These are phyloP conservation scores for Ophiostoma triangulosporum DNA, from an alignment of 2,329 filamentous ascomycete genomes.

Conservation along the genomic window DNA sequence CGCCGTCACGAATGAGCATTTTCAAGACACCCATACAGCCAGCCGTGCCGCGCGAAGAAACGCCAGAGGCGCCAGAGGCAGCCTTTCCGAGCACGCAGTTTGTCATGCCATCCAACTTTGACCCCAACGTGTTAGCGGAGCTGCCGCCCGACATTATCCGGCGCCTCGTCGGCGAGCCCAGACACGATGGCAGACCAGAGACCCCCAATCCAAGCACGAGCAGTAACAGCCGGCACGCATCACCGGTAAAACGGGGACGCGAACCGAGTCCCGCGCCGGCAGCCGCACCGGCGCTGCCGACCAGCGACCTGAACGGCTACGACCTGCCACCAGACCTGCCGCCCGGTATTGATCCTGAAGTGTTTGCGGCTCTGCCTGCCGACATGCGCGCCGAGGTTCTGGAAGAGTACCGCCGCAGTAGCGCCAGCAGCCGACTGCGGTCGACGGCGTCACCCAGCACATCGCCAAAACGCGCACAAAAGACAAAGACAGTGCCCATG, in stretches of 20 bases:
- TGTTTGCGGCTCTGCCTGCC: slow-evolving; percentile 68
- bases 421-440: neutral
- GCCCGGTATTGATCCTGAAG: slow-evolving; percentile 73
- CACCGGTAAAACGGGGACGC: slow-evolving; percentile 18
- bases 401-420: slow-evolving; percentile 46
- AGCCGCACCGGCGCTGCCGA: neutral
- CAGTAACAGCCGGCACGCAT: slow-evolving; percentile 14
- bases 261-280: slow-evolving; percentile 18
- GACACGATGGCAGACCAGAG: slow-evolving; percentile 27
- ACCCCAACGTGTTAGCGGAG: slow-evolving; percentile 69
- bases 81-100: slow-evolving; percentile 68
- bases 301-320: neutral
- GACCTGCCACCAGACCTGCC: slow-evolving; percentile 30
- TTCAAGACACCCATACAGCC: neutral
- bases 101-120: slow-evolving; percentile 70
- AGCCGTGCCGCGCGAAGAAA: neutral
- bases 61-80: neutral
- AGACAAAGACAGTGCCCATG: neutral
- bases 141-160: slow-evolving; percentile 72
- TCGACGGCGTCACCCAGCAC: slow-evolving; percentile 32
- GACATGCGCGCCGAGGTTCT: slow-evolving; percentile 78
- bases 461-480: slow-evolving; percentile 26
- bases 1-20: neutral
- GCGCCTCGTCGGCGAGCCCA: slow-evolving; percentile 49
- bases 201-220: slow-evolving; percentile 11